Base-by-base conservation (phyloP, 1,284 basidiomycete species). In the Cryptococcus sp. region DNA sequence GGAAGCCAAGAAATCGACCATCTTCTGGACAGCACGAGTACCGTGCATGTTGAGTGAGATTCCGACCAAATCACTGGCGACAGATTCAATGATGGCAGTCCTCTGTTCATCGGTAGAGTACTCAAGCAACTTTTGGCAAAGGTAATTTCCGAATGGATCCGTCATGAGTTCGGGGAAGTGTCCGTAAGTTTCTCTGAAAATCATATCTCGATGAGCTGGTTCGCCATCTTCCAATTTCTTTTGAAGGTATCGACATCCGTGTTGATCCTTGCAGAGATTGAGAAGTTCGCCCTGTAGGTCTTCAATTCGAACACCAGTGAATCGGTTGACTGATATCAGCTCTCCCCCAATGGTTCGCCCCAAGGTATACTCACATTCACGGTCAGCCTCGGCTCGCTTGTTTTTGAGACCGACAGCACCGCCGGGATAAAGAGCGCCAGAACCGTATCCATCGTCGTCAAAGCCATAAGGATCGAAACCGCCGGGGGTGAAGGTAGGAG, bases 31-130 rank as follows among this genome's bases (percentile, higher is more conserved):
- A 23, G 96, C 96, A 55, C 96, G 85, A 36, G 96, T 99, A 39
- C 96, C 96, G 76, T 99, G 96, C 96, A 99, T 99, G 78, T 98
- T 99, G 64, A 99, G 81, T 42, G 92, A 97, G 72, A 99, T 98
- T 67, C 88, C 91, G 64, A 99, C 96, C 47, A 99, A 81, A 66
- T 99, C 96, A 67, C 91, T 87, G 32, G 92, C 91, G 48, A 99
- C 94, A 21, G 91, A 92, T 74, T 98, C 94, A 76, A 96, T 97
- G 56, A 98, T 96, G 45, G 92, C 81, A 71, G 93, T 94, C 56
- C 96, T 85, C 72, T 98, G 96, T 69, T 98, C 96, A 69, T 99
- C 94, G 14, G 92, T 97, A 31, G 92, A 93, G 76, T 86, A 94
- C 77, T 99, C 96, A 62, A 99, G 80, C 50, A 99, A 83, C 78